Percentiles rank a stretch among this genome's conserved stretches.
These are phyloP conservation scores for Pinus taeda DNA, from an alignment of 75 land plant genomes.

Conservation along the genomic window DNA sequence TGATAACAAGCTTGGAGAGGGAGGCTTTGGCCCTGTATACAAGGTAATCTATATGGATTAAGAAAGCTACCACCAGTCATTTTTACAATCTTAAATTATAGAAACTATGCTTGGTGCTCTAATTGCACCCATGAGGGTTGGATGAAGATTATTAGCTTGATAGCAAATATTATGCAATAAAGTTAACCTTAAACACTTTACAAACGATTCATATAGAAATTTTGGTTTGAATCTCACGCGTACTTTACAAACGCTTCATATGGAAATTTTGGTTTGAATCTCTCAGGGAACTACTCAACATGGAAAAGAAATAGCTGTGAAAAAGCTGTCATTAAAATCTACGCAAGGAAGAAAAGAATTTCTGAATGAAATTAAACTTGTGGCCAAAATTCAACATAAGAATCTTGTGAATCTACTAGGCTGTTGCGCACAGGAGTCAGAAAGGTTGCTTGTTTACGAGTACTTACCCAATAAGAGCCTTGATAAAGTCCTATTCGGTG, in stretches of 20 bases:
- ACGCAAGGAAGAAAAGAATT: slow-evolving; percentile 34
- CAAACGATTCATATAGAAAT: too few species aligned
- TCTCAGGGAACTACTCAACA: slow-evolving; percentile 28
- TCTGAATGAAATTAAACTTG: slow-evolving; percentile 29
- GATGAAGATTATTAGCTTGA: too few species aligned
- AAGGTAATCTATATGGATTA: neutral
- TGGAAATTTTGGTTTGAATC: too few species aligned
- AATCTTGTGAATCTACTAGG: slow-evolving; percentile 29
- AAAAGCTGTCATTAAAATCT: slow-evolving; percentile 23
- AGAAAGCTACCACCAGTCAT: neutral
- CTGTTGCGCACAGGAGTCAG: slow-evolving; percentile 36
- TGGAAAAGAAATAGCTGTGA: slow-evolving; percentile 55
- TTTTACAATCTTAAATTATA: too few species aligned
- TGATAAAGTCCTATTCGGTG: slow-evolving; percentile 20
- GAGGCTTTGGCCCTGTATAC: neutral
- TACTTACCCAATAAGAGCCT: slow-evolving; percentile 47
- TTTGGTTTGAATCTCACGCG: too few species aligned
- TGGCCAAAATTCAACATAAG: slow-evolving; percentile 31
- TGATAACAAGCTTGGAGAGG: neutral
- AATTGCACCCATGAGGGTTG: too few species aligned
- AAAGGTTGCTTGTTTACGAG: slow-evolving; percentile 42
- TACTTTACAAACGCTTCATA: too few species aligned
- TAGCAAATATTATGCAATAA: too few species aligned
- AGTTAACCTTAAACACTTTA: neutral
- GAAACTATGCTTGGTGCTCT: too few species aligned